Evolutionary conservation across 768 basidiomycete genomes (phyloP).

Genomic region (Suillus bovinus): DNA sequence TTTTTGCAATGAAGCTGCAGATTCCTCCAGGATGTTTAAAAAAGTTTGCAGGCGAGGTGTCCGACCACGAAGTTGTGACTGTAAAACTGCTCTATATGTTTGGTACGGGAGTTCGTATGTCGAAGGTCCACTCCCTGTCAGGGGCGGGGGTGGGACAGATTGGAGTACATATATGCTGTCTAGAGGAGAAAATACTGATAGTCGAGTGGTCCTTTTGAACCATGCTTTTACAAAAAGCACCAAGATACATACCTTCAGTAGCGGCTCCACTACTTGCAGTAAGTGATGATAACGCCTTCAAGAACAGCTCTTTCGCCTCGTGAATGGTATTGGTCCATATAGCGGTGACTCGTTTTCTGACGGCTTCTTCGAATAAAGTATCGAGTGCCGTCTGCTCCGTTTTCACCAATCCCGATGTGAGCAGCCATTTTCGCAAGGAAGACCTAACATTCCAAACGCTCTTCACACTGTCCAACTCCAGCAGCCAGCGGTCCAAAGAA

Average conservation of each 20-base stretch:
- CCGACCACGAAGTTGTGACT: conserved; percentile 63
- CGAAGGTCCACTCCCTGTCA: conserved; percentile 36
- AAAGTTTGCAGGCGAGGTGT: conserved; percentile 61
- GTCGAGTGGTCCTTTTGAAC: neutral
- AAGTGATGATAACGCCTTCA: conserved; percentile 35
- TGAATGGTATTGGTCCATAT: conserved; percentile 60
- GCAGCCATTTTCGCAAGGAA: conserved; percentile 49
- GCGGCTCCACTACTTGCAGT: neutral
- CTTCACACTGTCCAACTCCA: conserved; percentile 54
- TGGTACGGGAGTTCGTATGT: conserved; percentile 49
- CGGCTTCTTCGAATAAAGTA: conserved; percentile 52
- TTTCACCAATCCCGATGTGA: conserved; percentile 42
- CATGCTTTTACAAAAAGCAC: neutral
- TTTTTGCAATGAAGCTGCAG: conserved; percentile 55
- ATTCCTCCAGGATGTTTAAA: conserved; percentile 57
- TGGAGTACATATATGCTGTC: conserved; percentile 58
- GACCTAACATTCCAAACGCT: conserved; percentile 74
- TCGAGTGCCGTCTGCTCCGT: conserved; percentile 48
- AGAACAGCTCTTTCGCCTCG: conserved; percentile 48
- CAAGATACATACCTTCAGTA: conserved; percentile 1
- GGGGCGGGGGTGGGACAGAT: conserved; percentile 46
- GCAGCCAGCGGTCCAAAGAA: conserved; percentile 57
- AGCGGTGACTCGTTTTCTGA: conserved; percentile 49
- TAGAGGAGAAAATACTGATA: conserved; percentile 51
- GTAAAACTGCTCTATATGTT: conserved; percentile 60